Evolutionary conservation across 768 basidiomycete species (phyloP).

Genomic region (Hericium coralloides): DNA sequence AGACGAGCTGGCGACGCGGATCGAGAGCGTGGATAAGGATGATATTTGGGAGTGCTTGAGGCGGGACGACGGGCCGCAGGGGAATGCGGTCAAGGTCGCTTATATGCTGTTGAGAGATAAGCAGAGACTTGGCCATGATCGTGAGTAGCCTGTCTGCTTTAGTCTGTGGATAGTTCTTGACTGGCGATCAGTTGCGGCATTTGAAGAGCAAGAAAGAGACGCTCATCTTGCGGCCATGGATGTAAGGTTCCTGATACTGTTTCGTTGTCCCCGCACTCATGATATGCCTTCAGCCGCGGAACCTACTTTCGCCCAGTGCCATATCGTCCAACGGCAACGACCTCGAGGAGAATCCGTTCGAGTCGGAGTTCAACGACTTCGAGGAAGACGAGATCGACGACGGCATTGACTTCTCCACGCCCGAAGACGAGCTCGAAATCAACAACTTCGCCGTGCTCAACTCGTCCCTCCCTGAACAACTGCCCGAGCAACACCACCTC

Average conservation of each 20-base stretch:
- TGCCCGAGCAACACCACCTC: slow-evolving; percentile 61
- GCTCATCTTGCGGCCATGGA: slow-evolving; percentile 74
- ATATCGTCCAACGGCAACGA: slow-evolving; percentile 56
- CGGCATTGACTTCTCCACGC: slow-evolving; percentile 39
- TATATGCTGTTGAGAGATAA: slow-evolving; percentile 92
- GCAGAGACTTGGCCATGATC: slow-evolving; percentile 69
- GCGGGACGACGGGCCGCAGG: slow-evolving; percentile 73
- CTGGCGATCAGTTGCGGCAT: slow-evolving; percentile 50
- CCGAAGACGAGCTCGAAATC: slow-evolving; percentile 31
- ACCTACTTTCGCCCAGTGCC: slow-evolving; percentile 55
- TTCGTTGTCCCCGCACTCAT: slow-evolving; percentile 4
- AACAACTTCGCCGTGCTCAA: slow-evolving; percentile 85
- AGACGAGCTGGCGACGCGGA: slow-evolving; percentile 63
- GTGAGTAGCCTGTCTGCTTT: slow-evolving; percentile 40
- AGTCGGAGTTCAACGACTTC: slow-evolving; percentile 55
- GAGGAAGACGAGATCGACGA: slow-evolving; percentile 48
- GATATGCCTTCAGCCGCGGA: slow-evolving; percentile 45
- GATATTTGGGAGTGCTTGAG: slow-evolving; percentile 85
- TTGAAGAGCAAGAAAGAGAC: slow-evolving; percentile 81
- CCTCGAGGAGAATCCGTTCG: slow-evolving; percentile 72
- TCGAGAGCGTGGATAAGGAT: slow-evolving; percentile 69
- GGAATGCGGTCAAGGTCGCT: slow-evolving; percentile 93
- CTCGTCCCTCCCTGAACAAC: slow-evolving; percentile 64
- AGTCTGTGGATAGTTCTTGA: slow-evolving; percentile 9
- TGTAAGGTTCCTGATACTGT: slow-evolving; percentile 35